Conservation (phyloP, 257 asterid genomes). For the Przewalskia tangutica region DNA sequence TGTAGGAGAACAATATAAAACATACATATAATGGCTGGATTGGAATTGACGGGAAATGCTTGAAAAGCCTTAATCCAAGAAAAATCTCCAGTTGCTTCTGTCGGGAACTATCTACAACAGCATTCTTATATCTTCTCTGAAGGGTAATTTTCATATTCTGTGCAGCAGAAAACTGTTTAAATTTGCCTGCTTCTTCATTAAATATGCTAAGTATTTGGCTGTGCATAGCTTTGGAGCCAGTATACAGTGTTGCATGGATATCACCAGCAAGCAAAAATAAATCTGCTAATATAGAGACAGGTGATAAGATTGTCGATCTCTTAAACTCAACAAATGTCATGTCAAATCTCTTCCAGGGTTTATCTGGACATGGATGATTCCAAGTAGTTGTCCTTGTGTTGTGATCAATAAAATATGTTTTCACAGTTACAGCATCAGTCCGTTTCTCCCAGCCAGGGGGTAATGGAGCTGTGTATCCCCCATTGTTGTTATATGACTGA, state of each 20-base stretch:
- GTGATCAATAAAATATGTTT: slow-evolving; percentile 90
- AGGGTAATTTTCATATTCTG: slow-evolving; percentile 93
- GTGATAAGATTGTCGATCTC: slow-evolving; percentile 88
- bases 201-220: slow-evolving; percentile 99
- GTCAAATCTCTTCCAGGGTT: slow-evolving; percentile 98
- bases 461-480: slow-evolving; percentile 87
- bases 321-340: slow-evolving; percentile 96
- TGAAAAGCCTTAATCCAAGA: slow-evolving; percentile 85
- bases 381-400: slow-evolving; percentile 96
- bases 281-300: slow-evolving; percentile 83
- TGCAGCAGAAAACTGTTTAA: slow-evolving; percentile 97
- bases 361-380: slow-evolving; percentile 99
- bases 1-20: slow-evolving; percentile 12
- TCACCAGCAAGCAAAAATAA: slow-evolving; percentile 86
- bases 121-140: slow-evolving; percentile 93
- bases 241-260: slow-evolving; percentile 86
- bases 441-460: slow-evolving; percentile 99
- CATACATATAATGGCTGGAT: slow-evolving; percentile 71
- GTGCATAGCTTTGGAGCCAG: slow-evolving; percentile 99
- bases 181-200: slow-evolving; percentile 86
- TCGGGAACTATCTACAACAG: slow-evolving; percentile 94
- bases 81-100: slow-evolving; percentile 94
- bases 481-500: slow-evolving; percentile 51
- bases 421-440: slow-evolving; percentile 90
- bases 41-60: slow-evolving; percentile 83